These are phyloP conservation scores for Thermochaetoides thermophila DNA, from an alignment of 495 filamentous ascomycete genomes.

Conservation along the genomic window DNA sequence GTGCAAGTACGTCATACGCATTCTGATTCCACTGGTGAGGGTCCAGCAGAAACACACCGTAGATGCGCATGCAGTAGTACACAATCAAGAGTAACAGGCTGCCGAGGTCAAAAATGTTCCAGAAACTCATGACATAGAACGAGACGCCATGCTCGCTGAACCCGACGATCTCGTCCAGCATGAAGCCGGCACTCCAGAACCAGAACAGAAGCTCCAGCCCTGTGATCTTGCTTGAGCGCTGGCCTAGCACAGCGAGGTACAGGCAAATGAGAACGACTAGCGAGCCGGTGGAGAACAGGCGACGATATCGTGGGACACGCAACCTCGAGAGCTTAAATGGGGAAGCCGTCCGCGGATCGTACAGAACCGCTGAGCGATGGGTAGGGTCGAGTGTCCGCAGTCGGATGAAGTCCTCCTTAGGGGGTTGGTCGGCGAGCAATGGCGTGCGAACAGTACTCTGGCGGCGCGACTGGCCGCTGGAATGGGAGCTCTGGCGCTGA, in stretches of 20 bases:
- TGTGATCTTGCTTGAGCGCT: constrained; percentile 62
- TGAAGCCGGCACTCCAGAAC: constrained; percentile 93
- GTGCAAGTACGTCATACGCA: constrained; percentile 82
- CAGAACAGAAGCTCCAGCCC: constrained; percentile 75
- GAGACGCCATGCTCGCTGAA: constrained; percentile 91
- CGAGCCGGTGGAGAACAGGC: constrained; percentile 73
- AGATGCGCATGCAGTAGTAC: constrained; percentile 78
- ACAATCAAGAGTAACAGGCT: constrained; percentile 74
- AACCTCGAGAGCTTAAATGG: constrained; percentile 80
- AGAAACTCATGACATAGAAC: constrained; percentile 89
- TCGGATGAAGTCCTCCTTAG: constrained; percentile 46
- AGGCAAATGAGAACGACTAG: constrained; percentile 69
- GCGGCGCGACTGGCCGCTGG: constrained; percentile 14
- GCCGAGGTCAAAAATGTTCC: constrained; percentile 87
- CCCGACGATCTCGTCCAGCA: constrained; percentile 88
- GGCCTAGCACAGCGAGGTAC: constrained; percentile 58
- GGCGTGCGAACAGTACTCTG: constrained; percentile 26
- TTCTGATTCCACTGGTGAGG: constrained; percentile 53
- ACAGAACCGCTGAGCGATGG: too few species aligned
- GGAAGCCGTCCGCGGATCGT: constrained; percentile 78
- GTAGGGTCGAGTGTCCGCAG: too few species aligned
- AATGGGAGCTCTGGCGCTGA: constrained; percentile 28
- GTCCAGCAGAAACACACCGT: constrained; percentile 66
- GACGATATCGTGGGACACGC: constrained; percentile 78
- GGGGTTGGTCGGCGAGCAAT: constrained; percentile 15